These are phyloP conservation scores for Rubroboletus satanas DNA, from an alignment of 768 basidiomycete species.

Conservation along the genomic window DNA sequence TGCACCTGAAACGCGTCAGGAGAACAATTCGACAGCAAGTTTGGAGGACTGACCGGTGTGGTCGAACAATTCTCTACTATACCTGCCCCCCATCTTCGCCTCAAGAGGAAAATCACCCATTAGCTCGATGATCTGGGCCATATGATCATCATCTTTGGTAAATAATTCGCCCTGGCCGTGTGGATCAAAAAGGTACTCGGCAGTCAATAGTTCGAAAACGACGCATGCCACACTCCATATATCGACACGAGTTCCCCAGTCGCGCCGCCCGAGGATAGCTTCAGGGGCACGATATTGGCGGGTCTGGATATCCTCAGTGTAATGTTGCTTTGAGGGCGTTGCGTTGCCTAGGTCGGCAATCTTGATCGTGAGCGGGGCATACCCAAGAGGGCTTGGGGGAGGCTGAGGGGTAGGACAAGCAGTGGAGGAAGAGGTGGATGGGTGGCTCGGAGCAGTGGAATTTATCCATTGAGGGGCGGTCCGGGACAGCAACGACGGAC, in stretches of 20 bases:
- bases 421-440: constrained; percentile 18
- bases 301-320: constrained; percentile 95
- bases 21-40: neutral
- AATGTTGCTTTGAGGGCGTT: constrained; percentile 85
- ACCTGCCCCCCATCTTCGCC: constrained; percentile 80
- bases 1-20: constrained; percentile 40
- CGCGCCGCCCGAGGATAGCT: constrained; percentile 81
- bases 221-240: constrained; percentile 92
- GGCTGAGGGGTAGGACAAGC: constrained; percentile 23
- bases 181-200: constrained; percentile 90
- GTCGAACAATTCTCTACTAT: constrained; percentile 82
- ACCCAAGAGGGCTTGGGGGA: constrained; percentile 16
- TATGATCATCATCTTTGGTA: constrained; percentile 92
- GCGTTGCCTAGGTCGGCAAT: constrained; percentile 95
- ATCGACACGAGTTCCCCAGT: constrained; percentile 85
- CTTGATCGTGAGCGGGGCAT: constrained; percentile 71
- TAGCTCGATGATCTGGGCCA: constrained; percentile 92
- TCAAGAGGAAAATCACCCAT: constrained; percentile 73
- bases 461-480: constrained; percentile 45
- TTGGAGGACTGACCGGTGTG: constrained; percentile 46
- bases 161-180: constrained; percentile 78
- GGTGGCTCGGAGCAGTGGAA: constrained; percentile 18
- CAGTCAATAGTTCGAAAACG: constrained; percentile 86
- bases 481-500: constrained; percentile 58
- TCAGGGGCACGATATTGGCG: constrained; percentile 94